phyloP scores from a whole-genome alignment of 495 filamentous ascomycete genomes.

The Rhypophila decipiens region DNA sequence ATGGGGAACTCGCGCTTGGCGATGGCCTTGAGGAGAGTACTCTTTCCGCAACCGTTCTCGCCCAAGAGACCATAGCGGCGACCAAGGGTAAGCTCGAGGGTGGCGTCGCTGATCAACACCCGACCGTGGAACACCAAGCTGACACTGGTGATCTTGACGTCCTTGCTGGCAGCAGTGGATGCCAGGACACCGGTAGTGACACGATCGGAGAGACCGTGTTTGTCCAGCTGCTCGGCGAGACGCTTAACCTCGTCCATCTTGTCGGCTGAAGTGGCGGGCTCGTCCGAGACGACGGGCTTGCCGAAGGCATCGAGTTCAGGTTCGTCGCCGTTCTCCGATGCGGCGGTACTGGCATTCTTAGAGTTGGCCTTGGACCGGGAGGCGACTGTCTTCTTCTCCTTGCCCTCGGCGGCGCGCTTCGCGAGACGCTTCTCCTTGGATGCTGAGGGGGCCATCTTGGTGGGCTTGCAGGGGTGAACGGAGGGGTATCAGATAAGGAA shows the following conservation, averaged over 20 bases:
- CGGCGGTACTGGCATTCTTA: conserved; percentile 57
- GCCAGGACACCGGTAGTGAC: conserved; percentile 96
- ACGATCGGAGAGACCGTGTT: conserved; percentile 91
- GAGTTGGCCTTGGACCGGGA: conserved; percentile 63
- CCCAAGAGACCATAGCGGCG: conserved; percentile 92
- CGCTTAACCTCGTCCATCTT: conserved; percentile 75
- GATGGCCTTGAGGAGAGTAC: conserved; percentile 92
- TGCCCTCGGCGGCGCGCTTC: conserved; percentile 77
- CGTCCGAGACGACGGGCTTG: conserved; percentile 52
- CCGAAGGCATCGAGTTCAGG: conserved; percentile 55
- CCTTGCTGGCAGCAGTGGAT: conserved; percentile 73
- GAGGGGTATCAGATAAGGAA: conserved; percentile 2
- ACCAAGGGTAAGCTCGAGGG: conserved; percentile 86
- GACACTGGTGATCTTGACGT: conserved; percentile 92
- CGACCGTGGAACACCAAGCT: conserved; percentile 96
- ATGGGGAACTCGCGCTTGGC: conserved; percentile 89
- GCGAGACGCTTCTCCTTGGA: conserved; percentile 97
- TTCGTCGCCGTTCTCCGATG: conserved; percentile 64
- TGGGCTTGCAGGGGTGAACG: background rate
- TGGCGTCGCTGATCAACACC: conserved; percentile 89
- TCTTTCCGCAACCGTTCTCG: conserved; percentile 99
- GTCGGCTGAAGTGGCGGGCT: conserved; percentile 61
- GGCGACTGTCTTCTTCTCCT: conserved; percentile 67
- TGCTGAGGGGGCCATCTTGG: conserved; percentile 79
- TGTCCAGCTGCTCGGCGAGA: conserved; percentile 77